phyloP scores from a whole-genome alignment of 202 grass and related monocot species.

The Carex arenaria region DNA sequence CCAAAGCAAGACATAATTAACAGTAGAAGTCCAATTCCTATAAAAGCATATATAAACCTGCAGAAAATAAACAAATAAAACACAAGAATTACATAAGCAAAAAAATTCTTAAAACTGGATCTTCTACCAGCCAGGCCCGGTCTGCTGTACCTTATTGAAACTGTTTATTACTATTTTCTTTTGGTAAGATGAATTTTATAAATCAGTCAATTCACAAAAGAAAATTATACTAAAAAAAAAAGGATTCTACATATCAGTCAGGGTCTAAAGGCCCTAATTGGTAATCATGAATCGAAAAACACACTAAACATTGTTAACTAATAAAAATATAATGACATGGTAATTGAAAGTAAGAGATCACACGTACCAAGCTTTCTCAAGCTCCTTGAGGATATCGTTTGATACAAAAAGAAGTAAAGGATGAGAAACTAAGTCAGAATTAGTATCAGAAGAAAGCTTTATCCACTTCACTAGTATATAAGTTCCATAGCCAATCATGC shows the following conservation, averaged over 20 bases:
- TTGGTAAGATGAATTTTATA: not conserved
- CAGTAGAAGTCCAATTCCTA: slow-evolving; percentile 62
- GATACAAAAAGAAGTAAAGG: slow-evolving; percentile 33
- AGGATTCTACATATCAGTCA: not conserved
- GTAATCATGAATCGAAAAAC: not conserved
- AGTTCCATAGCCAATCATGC: slow-evolving; percentile 65
- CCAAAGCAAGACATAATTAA: slow-evolving; percentile 77
- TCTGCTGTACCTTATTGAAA: not conserved
- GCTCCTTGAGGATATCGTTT: slow-evolving; percentile 32
- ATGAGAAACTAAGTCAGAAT: slow-evolving; percentile 13
- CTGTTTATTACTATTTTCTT: not conserved
- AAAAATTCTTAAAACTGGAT: not conserved
- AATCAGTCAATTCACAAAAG: not conserved
- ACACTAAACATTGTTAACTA: not conserved
- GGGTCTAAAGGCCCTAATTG: not conserved
- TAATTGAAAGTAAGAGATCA: not conserved
- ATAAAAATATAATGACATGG: not conserved
- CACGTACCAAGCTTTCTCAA: slow-evolving; percentile 70
- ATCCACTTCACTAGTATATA: slow-evolving; percentile 72
- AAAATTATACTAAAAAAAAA: not conserved
- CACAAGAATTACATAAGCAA: not conserved
- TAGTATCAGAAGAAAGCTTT: slow-evolving; percentile 36
- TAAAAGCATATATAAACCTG: slow-evolving; percentile 94
- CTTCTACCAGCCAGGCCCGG: not conserved
- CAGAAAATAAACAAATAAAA: slow-evolving; percentile 13